Base-by-base conservation (phyloP, 169 alveolate genomes). In the Plasmodium blacklocki region DNA sequence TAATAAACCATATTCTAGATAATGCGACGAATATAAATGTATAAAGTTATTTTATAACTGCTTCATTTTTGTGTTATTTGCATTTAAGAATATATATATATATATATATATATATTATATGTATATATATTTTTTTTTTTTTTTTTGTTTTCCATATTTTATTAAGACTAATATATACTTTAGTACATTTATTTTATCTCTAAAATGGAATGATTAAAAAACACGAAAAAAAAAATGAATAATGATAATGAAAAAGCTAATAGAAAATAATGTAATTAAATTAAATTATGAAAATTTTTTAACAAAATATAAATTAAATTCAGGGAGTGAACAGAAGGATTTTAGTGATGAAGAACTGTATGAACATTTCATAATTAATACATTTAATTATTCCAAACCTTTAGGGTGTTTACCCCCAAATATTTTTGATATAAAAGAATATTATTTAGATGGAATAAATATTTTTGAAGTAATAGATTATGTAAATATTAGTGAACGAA, bases 191-290 rank as follows among this genome's bases (percentile, higher is more conserved):
- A 32, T 32, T 32, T 32, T 32, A 32, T 32, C 49, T 75, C 26
- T 67, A 21, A 39, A 56, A 56, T 56, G 63, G 11, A 56, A 21
- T 15, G 18, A 56, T 56, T 56, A 15, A 56, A 56, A 56, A 56
- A 56, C 14, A 64, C 49, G 49, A 80, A 54, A 70, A 80, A 60
- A 54, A 71, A 39, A 70, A 71, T 67, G 54, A 23, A 62, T 19
- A 43, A 14, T 70, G 62, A 86, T 49, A 66, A 86, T 86, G 92
- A 86, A 72, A 72, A 86, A 19, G 29, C 23, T 86, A 71, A 72
- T 86, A 49, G 87, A 86, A 86, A 86, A 71, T 6, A 72, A 86
- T 86, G 87, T 86, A 60, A 86, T 86, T 18, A 86, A 86, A 72
- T 50, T 86, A 70, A 86, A 86, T 50, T 86, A 86, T 39, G 52